These are phyloP conservation scores for Hygrophoropsis aurantiaca DNA, from an alignment of 768 basidiomycete genomes.

Conservation along the genomic window DNA sequence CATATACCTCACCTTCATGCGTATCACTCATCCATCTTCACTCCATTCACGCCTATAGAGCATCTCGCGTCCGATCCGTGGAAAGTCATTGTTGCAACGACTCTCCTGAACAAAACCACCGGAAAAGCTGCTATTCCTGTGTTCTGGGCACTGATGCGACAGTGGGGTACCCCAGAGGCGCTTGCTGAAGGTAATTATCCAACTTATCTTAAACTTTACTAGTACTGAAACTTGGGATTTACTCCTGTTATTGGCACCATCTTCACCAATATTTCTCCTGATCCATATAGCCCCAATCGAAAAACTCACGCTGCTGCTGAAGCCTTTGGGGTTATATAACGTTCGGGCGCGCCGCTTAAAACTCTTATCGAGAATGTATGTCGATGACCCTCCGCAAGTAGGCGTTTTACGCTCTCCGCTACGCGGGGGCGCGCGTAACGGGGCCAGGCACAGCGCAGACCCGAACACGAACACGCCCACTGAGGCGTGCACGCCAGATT, in stretches of 20 bases:
- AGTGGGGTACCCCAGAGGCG: conserved; percentile 57
- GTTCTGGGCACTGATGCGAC: conserved; percentile 54
- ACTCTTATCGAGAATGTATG: conserved; percentile 50
- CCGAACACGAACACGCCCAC: no score
- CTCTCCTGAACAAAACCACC: conserved; percentile 68
- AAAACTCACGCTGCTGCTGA: conserved; percentile 47
- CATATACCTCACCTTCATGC: no score
- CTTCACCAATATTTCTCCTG: neutral
- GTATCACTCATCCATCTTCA: no score
- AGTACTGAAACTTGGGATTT: neutral
- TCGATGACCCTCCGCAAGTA: conserved; percentile 41
- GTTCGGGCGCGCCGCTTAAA: conserved; percentile 58
- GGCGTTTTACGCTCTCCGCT: conserved; percentile 28
- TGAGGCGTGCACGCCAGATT: no score
- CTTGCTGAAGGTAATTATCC: conserved; percentile 63
- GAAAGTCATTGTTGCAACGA: conserved; percentile 53
- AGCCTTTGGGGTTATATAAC: conserved; percentile 58
- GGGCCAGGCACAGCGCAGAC: no score
- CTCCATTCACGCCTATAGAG: no score
- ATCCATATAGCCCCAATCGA: conserved; percentile 39
- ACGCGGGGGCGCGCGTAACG: no score
- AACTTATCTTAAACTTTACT: conserved; percentile 7
- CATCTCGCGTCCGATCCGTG: no score
- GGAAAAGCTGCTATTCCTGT: conserved; percentile 65
- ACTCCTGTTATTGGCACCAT: neutral